phyloP scores from a whole-genome alignment of 164 flowering plant species.

The Chloranthus sessilifolius region DNA sequence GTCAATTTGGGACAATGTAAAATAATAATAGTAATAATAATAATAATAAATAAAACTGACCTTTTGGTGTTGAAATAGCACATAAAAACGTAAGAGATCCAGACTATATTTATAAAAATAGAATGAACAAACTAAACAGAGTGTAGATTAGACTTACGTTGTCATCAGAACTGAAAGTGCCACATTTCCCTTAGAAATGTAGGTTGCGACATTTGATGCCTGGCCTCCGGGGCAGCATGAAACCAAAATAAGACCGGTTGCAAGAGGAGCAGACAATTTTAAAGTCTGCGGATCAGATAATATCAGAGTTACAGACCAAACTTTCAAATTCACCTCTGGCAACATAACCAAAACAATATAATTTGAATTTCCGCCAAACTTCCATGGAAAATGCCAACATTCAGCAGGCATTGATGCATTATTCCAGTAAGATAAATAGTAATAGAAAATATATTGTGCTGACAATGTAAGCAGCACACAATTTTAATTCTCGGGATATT shows the following conservation, averaged over 20 bases:
- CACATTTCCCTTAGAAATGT: slow-evolving; percentile 95
- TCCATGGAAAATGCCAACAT: background rate
- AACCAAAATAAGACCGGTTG: slow-evolving; percentile 96
- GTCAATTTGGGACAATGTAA: too few species aligned
- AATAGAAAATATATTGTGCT: too few species aligned
- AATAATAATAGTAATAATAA: too few species aligned
- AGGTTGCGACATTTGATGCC: slow-evolving; percentile 98
- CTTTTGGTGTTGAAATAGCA: too few species aligned
- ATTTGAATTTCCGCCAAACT: background rate
- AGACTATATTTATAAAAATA: too few species aligned
- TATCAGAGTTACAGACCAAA: slow-evolving; percentile 7
- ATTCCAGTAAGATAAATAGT: too few species aligned
- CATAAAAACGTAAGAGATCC: too few species aligned
- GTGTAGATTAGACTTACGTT: slow-evolving; percentile 51
- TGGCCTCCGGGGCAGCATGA: slow-evolving; percentile 99
- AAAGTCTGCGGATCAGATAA: slow-evolving; percentile 43
- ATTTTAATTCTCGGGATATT: too few species aligned
- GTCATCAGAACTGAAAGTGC: slow-evolving; percentile 99
- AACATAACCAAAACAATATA: slow-evolving; percentile 2
- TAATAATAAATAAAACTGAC: too few species aligned
- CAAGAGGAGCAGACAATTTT: slow-evolving; percentile 92
- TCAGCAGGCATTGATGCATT: too few species aligned
- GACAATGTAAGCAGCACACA: too few species aligned
- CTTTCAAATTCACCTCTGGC: background rate
- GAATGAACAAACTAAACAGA: too few species aligned